Base-by-base conservation (phyloP, 352 stramenopile species). In the Phytophthora colocasiae region DNA sequence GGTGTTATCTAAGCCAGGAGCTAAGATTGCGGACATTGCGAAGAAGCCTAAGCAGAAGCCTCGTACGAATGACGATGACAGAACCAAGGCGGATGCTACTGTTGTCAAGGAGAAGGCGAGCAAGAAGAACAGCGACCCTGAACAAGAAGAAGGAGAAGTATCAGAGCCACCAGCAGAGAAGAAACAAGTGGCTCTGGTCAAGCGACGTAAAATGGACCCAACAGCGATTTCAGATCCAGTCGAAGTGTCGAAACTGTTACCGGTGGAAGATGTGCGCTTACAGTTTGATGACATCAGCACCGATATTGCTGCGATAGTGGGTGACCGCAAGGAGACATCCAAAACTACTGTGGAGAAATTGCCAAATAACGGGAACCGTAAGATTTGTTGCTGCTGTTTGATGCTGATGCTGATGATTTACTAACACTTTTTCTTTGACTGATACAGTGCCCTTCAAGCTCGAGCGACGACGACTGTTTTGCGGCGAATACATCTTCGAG, bases 401-500 rank as follows among this genome's bases (percentile, higher is more conserved):
- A 0, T 38, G 40, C 12, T 57, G 22, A 44, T 15, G 6, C 7
- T 50, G 43, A 6, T 6, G 9, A 40, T 29, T 38, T 27, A 34
- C 69, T 73, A 12, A 63, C 24, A 26, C 11, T 22, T 55, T 29
- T 49, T 3, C 41, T 34, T 44, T 55, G 58, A 12, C 44, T 66
- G 26, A 5, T 72, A 34, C 47, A 91, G 78, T 83, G 15, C 62
- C 62, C 6, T 75, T 91, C 39, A 77, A 78, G 47, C 64, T 80
- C 22, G 72, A 87, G 34, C 80, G 80, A 48, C 82, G 83, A 57
- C 73, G 78, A 41, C 56, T 95, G 58, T 56, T 78, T 40, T 91
- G 80, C 32, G 85, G 81, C 57, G 87, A 90, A 61, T 86, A 91
- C 56, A 66, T 92, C 7, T 91, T 92, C 58, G 83, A 93, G 58